A percentile compares a stretch with the other conserved stretches of the same genome.
phyloP scores from a whole-genome alignment of 2,329 filamentous ascomycete species.

The Metarhizium guizhouense region DNA sequence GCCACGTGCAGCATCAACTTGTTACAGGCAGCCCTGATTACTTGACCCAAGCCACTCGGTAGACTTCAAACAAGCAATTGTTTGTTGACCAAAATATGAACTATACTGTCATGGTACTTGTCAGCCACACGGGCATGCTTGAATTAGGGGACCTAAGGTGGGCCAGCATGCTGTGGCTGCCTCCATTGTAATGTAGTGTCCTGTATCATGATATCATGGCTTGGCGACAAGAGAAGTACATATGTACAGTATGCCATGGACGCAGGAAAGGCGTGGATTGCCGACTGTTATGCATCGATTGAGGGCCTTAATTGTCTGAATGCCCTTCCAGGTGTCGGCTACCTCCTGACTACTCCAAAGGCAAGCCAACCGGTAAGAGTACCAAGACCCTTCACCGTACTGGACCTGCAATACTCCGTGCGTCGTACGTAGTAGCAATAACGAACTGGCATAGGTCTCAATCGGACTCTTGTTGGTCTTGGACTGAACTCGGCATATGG shows the following conservation, averaged over 20 bases:
- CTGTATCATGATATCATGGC: constrained; percentile 26
- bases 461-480: not conserved
- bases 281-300: not conserved
- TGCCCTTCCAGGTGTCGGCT: not conserved
- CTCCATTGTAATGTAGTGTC: not conserved
- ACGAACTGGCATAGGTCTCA: not conserved
- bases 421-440: too few species aligned
- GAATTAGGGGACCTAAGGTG: not conserved
- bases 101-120: not conserved
- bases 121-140: not conserved
- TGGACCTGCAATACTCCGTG: not conserved
- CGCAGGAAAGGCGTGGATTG: not conserved
- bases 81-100: too few species aligned
- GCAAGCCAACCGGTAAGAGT: not conserved
- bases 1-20: not conserved
- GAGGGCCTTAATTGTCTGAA: not conserved
- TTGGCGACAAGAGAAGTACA: not conserved
- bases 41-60: not conserved
- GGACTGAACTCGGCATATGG: not conserved
- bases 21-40: not conserved
- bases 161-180: not conserved
- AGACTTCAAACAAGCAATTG: not conserved
- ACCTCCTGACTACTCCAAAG: too few species aligned
- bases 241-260: too few species aligned
- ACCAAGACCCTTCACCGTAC: too few species aligned